Percentiles rank a stretch among this genome's conserved stretches.
These are phyloP conservation scores for Oryza longistaminata DNA, from an alignment of 176 grass and related monocot genomes.

Conservation along the genomic window DNA sequence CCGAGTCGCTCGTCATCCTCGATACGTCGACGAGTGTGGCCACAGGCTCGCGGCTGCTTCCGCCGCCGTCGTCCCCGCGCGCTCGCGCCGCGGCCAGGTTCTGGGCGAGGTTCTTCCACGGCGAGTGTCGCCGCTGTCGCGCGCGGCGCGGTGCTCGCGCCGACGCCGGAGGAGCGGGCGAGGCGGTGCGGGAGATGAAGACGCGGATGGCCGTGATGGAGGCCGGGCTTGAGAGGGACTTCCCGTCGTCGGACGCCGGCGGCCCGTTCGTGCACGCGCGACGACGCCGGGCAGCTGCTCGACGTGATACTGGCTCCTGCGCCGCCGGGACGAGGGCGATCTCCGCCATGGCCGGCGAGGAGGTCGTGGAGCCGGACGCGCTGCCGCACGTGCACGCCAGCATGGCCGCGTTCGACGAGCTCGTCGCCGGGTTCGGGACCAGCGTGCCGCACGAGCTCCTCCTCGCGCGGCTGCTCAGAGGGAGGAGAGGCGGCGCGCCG, in stretches of 20 bases:
- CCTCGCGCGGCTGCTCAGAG: not conserved
- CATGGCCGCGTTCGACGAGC: constrained; percentile 25
- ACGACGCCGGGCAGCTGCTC: constrained; percentile 36
- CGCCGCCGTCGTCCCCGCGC: no score
- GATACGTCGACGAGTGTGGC: no score
- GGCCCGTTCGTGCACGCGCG: constrained; percentile 42
- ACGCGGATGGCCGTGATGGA: constrained; percentile 20
- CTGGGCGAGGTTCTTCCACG: constrained; percentile 58
- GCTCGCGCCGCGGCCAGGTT: constrained; percentile 35
- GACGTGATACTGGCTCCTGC: constrained; percentile 40
- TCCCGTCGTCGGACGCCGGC: not conserved
- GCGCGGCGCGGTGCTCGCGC: not conserved
- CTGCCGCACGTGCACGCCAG: constrained; percentile 31
- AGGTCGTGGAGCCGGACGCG: constrained; percentile 9
- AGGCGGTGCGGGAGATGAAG: constrained; percentile 17
- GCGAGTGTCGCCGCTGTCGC: constrained; percentile 39
- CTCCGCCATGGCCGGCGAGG: constrained; percentile 11
- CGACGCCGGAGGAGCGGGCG: constrained; percentile 15
- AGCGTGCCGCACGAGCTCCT: constrained; percentile 36
- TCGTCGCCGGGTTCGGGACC: constrained; percentile 6
- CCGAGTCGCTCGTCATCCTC: no score
- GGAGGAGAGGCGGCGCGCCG: constrained; percentile 18
- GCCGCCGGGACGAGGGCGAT: constrained; percentile 15
- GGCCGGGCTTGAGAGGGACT: constrained; percentile 23
- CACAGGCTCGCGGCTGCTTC: no score